A percentile compares a stretch with the other conserved stretches of the same genome.
Conservation (phyloP, 129 eudicot genomes). For the Scalesia atractyloides region DNA sequence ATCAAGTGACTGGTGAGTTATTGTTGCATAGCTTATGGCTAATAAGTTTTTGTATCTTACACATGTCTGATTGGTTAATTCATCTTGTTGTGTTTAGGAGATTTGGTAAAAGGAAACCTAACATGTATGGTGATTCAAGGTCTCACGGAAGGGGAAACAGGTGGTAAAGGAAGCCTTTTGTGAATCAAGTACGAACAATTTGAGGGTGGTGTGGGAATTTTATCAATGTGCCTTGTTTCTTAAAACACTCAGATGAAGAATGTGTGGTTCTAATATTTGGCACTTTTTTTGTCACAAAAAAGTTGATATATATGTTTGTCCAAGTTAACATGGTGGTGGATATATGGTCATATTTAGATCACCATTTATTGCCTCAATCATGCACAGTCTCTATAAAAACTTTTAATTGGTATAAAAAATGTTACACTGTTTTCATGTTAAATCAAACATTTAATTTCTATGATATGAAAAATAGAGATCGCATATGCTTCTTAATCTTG, state of each 20-base stretch:
- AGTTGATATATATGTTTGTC: no score
- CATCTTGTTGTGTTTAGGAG: slow-evolving; percentile 25
- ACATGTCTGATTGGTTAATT: background rate
- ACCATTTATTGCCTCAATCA: no score
- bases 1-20: slow-evolving; percentile 33
- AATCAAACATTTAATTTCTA: no score
- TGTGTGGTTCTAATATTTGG: background rate
- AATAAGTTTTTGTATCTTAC: background rate
- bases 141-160: slow-evolving; percentile 21
- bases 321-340: no score
- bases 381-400: no score
- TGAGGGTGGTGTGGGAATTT: background rate
- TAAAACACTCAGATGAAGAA: background rate
- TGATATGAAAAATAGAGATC: no score
- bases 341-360: no score
- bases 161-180: slow-evolving; percentile 17
- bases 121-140: slow-evolving; percentile 22
- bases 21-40: background rate
- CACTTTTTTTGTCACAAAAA: background rate
- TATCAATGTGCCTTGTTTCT: background rate
- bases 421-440: no score
- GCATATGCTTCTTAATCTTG: no score
- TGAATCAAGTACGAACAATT: background rate
- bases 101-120: slow-evolving; percentile 1
- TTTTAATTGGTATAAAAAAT: no score